Conservation (phyloP, 768 basidiomycete species). For the Crepidotus variabilis region DNA sequence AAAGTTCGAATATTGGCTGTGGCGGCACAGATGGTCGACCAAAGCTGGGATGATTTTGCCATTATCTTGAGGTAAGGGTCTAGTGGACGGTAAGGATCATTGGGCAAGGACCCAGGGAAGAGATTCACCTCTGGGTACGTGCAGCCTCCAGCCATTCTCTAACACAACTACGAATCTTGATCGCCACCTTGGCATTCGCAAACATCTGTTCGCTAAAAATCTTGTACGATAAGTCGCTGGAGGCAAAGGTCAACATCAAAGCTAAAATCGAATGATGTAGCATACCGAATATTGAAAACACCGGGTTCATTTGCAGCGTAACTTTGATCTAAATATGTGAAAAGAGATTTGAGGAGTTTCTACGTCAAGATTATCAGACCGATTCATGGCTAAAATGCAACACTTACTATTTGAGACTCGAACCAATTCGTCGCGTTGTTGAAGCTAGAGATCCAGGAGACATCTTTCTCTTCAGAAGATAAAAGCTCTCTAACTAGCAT, state of each 20-base stretch:
- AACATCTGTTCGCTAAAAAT: slow-evolving; percentile 53
- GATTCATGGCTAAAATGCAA: too few relatives aligned
- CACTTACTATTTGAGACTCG: slow-evolving; percentile 59
- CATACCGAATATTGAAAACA: slow-evolving; percentile 41
- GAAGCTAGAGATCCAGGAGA: slow-evolving; percentile 58
- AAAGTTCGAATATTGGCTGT: slow-evolving; percentile 57
- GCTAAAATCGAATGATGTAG: slow-evolving; percentile 11
- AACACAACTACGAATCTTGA: slow-evolving; percentile 42
- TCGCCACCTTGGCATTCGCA: slow-evolving; percentile 37
- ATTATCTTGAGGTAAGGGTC: slow-evolving; percentile 33
- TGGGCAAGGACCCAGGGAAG: neutral
- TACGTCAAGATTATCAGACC: slow-evolving; percentile 19
- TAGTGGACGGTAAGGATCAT: neutral
- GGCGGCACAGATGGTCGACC: slow-evolving; percentile 51
- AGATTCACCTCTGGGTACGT: slow-evolving; percentile 35
- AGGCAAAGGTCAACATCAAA: too few relatives aligned
- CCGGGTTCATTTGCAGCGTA: slow-evolving; percentile 45
- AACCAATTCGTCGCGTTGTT: slow-evolving; percentile 60
- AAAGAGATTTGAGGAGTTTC: slow-evolving; percentile 56
- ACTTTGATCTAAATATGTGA: slow-evolving; percentile 70
- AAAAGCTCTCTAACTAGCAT: slow-evolving; percentile 37
- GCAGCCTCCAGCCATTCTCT: slow-evolving; percentile 52
- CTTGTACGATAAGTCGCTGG: slow-evolving; percentile 53
- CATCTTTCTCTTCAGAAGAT: slow-evolving; percentile 23
- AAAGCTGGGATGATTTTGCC: slow-evolving; percentile 44